Percentiles rank a stretch among this genome's conserved stretches.
These are phyloP conservation scores for Pythium periplocum DNA, from an alignment of 352 stramenopile genomes.

Conservation along the genomic window DNA sequence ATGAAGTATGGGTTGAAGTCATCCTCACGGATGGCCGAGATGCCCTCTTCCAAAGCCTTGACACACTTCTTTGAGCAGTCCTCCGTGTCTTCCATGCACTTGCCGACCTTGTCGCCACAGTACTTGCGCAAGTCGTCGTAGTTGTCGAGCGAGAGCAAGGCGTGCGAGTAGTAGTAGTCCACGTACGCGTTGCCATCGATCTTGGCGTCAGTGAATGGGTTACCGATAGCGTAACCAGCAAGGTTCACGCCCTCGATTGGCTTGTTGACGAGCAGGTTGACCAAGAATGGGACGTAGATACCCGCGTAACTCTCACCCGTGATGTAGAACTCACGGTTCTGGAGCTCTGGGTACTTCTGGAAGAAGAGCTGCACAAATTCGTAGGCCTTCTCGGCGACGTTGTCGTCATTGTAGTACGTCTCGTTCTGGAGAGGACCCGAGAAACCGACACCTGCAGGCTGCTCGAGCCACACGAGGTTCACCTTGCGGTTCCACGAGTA, in stretches of 20 bases:
- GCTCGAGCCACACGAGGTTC: conserved; percentile 79
- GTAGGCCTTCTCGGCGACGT: conserved; percentile 69
- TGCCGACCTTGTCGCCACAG: conserved; percentile 51
- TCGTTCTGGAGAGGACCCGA: conserved; percentile 46
- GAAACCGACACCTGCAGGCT: conserved; percentile 69
- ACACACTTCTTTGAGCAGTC: conserved; percentile 40
- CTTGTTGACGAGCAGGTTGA: conserved; percentile 63
- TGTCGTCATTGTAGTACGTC: conserved; percentile 81
- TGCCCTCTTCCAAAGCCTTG: conserved; percentile 41
- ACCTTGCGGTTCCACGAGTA: conserved; percentile 78
- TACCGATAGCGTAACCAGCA: conserved; percentile 73
- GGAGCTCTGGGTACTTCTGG: conserved; percentile 61
- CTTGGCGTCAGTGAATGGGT: conserved; percentile 39
- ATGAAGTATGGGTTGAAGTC: conserved; percentile 76
- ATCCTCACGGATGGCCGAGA: conserved; percentile 34
- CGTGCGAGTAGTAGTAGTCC: conserved; percentile 85
- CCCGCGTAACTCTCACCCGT: conserved; percentile 82
- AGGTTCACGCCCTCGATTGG: conserved; percentile 67
- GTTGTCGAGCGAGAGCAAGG: conserved; percentile 71
- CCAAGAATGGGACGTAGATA: conserved; percentile 89
- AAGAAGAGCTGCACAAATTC: conserved; percentile 75
- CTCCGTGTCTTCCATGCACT: conserved; percentile 48
- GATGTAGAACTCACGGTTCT: conserved; percentile 76
- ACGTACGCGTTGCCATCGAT: conserved; percentile 54
- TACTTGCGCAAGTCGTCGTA: conserved; percentile 56